A percentile compares a stretch with the other conserved stretches of the same genome.
phyloP scores from a whole-genome alignment of 352 stramenopile species.

The Globisporangium apiculatum region DNA sequence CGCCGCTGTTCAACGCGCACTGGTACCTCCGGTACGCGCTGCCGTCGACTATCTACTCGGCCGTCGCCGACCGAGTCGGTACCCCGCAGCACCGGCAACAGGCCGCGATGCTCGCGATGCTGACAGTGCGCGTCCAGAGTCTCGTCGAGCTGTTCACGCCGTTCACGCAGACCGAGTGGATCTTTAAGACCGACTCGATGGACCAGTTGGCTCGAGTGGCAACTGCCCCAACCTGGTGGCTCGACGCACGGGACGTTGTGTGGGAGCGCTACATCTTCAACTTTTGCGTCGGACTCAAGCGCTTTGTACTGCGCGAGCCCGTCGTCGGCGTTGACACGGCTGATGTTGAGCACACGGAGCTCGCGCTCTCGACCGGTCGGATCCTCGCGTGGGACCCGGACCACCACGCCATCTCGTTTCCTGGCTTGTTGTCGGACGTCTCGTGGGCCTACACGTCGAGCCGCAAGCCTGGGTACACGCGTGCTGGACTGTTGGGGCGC shows the following conservation, averaged over 20 bases:
- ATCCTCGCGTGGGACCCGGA: constrained; percentile 86
- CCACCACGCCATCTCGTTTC: constrained; percentile 85
- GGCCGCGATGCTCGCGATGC: constrained; percentile 56
- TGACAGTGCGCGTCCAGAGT: constrained; percentile 68
- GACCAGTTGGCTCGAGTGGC: constrained; percentile 18
- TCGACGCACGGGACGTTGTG: constrained; percentile 66
- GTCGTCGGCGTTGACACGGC: constrained; percentile 80
- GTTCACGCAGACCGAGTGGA: constrained; percentile 85
- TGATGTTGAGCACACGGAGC: constrained; percentile 71
- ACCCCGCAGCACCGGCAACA: constrained; percentile 61
- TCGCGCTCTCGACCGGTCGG: constrained; percentile 69
- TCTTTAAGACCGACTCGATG: constrained; percentile 57
- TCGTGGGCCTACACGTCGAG: constrained; percentile 88
- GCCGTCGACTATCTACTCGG: constrained; percentile 77
- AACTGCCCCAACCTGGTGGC: constrained; percentile 39
- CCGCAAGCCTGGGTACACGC: constrained; percentile 82
- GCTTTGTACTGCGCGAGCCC: constrained; percentile 77
- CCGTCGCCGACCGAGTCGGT: constrained; percentile 54
- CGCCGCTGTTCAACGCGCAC: constrained; percentile 76
- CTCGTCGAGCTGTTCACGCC: constrained; percentile 82
- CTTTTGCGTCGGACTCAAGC: constrained; percentile 76
- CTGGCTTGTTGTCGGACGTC: constrained; percentile 75
- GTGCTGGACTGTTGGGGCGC: constrained; percentile 68
- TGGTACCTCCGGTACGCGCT: constrained; percentile 79
- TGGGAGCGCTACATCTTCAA: constrained; percentile 86